Percentiles rank a stretch among this genome's conserved stretches.
Evolutionary conservation across 495 filamentous ascomycete species (phyloP).

Genomic region (Pseudomonodictys pantanalensis): DNA sequence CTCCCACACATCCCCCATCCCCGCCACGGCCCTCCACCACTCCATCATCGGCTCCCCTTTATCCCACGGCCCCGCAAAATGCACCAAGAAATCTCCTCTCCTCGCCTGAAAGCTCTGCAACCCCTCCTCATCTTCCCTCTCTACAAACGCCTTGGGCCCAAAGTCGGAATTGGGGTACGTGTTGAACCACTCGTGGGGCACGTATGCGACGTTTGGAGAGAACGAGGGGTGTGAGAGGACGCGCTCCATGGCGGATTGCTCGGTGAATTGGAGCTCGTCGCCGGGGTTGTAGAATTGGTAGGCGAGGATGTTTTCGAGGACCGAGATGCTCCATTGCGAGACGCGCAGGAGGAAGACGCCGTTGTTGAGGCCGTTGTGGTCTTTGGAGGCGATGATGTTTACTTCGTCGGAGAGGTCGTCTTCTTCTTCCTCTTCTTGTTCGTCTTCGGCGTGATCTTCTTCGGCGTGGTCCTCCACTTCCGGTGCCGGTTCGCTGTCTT

Average conservation of each 20-base stretch:
- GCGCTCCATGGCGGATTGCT: slow-evolving; percentile 38
- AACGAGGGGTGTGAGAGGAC: slow-evolving; percentile 37
- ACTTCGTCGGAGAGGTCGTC: slow-evolving; percentile 22
- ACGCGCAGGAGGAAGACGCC: slow-evolving; percentile 53
- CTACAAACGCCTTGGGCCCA: not conserved
- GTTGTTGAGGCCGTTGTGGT: slow-evolving; percentile 55
- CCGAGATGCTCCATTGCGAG: slow-evolving; percentile 48
- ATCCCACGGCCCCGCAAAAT: slow-evolving; percentile 37
- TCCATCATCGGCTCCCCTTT: slow-evolving; percentile 33
- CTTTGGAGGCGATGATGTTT: slow-evolving; percentile 29
- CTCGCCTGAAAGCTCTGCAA: slow-evolving; percentile 34
- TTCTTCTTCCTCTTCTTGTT: not conserved
- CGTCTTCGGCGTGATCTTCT: not conserved
- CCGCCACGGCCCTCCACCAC: slow-evolving; percentile 19
- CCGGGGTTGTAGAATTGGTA: slow-evolving; percentile 45
- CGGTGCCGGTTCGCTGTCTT: too few species aligned
- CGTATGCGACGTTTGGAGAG: not conserved
- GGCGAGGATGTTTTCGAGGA: slow-evolving; percentile 47
- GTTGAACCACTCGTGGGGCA: slow-evolving; percentile 43
- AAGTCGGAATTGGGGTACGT: slow-evolving; percentile 26
- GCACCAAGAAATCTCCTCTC: slow-evolving; percentile 39
- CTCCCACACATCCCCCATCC: slow-evolving; percentile 6
- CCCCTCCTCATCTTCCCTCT: slow-evolving; percentile 22
- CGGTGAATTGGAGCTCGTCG: slow-evolving; percentile 34
- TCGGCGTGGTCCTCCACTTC: not conserved